These are phyloP conservation scores for Saturnispora galanensis DNA, from an alignment of 805 yeast species.

Conservation along the genomic window DNA sequence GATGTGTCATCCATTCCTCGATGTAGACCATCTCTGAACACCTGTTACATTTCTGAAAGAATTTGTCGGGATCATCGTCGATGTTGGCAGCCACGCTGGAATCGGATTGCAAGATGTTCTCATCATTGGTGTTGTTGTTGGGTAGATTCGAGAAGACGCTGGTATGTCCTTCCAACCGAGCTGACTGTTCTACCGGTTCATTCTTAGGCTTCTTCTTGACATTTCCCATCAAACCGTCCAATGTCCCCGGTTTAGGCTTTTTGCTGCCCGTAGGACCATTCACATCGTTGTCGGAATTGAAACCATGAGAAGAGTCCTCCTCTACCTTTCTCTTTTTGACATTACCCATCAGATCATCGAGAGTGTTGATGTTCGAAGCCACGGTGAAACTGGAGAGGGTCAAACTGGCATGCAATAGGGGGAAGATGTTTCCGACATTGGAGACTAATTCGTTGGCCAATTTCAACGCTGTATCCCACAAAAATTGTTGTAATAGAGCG, in stretches of 20 bases:
- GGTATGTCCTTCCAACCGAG: too few relatives aligned
- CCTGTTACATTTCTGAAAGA: slow-evolving; percentile 9
- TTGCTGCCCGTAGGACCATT: slow-evolving; percentile 8
- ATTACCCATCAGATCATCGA: slow-evolving; percentile 21
- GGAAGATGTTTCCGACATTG: slow-evolving; percentile 23
- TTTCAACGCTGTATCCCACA: slow-evolving; percentile 16
- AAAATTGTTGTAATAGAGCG: slow-evolving; percentile 26
- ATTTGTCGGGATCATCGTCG: background rate
- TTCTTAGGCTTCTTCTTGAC: background rate
- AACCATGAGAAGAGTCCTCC: slow-evolving; percentile 15
- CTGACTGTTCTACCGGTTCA: background rate
- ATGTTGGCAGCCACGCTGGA: background rate
- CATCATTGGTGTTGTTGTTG: too few relatives aligned
- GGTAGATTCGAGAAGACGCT: too few relatives aligned
- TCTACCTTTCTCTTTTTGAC: slow-evolving; percentile 7
- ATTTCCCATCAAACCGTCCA: background rate
- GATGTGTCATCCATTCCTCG: slow-evolving; percentile 16
- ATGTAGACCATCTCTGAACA: slow-evolving; percentile 10
- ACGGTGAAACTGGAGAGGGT: slow-evolving; percentile 39
- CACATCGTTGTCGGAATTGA: slow-evolving; percentile 24
- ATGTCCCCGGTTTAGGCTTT: background rate
- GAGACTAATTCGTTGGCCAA: slow-evolving; percentile 18
- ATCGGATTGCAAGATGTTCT: background rate
- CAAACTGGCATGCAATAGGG: slow-evolving; percentile 41
- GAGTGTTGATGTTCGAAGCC: slow-evolving; percentile 19